Percentiles rank a stretch among this genome's conserved stretches.
Conservation (phyloP, 2,329 filamentous ascomycete genomes). For the Pseudogymnoascus sp. region DNA sequence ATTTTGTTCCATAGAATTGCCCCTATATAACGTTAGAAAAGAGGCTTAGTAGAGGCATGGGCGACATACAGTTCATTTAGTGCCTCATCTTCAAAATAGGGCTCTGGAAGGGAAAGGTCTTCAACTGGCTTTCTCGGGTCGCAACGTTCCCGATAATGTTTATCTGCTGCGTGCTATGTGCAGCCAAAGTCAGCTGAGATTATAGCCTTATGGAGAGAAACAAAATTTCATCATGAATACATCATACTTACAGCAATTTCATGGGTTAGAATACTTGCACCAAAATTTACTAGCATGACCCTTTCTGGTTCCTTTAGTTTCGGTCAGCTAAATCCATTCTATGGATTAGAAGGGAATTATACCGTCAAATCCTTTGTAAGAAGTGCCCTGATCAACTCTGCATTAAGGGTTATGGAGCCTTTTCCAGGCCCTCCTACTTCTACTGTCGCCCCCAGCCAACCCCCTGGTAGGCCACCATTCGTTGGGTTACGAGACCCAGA, state of each 20-base stretch:
- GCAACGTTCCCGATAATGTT: neutral
- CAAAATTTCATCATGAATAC: neutral
- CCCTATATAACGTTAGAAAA: neutral
- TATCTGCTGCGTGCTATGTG: neutral
- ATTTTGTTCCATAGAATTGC: neutral
- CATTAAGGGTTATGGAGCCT: neutral
- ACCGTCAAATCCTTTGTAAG: neutral
- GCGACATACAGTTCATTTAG: neutral
- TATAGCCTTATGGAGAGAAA: neutral
- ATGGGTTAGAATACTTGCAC: neutral
- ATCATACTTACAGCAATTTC: neutral
- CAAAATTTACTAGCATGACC: neutral
- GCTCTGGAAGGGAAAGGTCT: neutral
- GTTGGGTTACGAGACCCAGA: neutral
- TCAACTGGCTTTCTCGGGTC: neutral
- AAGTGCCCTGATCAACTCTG: neutral
- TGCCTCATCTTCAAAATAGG: neutral
- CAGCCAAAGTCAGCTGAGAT: neutral
- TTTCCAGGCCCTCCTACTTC: neutral
- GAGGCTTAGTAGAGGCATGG: neutral
- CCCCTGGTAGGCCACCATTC: neutral
- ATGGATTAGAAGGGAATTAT: neutral
- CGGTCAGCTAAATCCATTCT: neutral
- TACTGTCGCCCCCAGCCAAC: neutral
- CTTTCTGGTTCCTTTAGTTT: neutral